These are phyloP conservation scores for Vitis rupestris DNA, from an alignment of 164 flowering plant species.

Conservation along the genomic window DNA sequence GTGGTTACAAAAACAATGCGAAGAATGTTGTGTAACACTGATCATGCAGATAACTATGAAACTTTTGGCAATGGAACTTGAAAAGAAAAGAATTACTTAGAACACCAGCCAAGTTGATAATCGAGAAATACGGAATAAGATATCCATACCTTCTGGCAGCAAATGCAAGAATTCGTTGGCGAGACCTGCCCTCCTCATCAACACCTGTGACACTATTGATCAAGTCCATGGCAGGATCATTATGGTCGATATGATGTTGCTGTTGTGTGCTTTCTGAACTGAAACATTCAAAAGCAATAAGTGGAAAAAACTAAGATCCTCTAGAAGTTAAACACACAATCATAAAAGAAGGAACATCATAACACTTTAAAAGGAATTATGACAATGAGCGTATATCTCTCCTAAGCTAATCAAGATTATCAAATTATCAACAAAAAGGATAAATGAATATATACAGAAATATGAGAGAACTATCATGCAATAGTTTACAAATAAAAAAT, in stretches of 20 bases:
- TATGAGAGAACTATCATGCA: too few relatives aligned
- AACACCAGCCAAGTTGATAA: not conserved
- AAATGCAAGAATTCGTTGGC: conserved; percentile 90
- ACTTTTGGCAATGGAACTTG: not conserved
- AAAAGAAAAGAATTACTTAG: not conserved
- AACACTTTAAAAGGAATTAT: too few relatives aligned
- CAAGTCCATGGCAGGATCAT: conserved; percentile 78
- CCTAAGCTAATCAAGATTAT: too few relatives aligned
- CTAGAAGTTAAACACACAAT: too few relatives aligned
- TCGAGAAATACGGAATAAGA: conserved; percentile 3
- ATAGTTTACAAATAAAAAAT: too few relatives aligned
- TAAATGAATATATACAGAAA: too few relatives aligned
- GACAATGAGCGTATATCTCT: too few relatives aligned
- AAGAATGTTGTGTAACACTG: not conserved
- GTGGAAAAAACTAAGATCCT: not conserved
- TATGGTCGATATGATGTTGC: conserved; percentile 41
- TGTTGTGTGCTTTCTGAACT: conserved; percentile 57
- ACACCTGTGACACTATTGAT: conserved; percentile 83
- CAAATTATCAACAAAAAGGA: too few relatives aligned
- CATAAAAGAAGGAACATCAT: too few relatives aligned
- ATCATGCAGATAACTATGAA: not conserved
- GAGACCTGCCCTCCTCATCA: conserved; percentile 96
- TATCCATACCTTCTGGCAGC: conserved; percentile 79
- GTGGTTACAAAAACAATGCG: too few relatives aligned
- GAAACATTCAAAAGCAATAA: conserved; percentile 10